These are phyloP conservation scores for Magnaporthiopsis rhizophila DNA, from an alignment of 2,329 filamentous ascomycete genomes.

Conservation along the genomic window DNA sequence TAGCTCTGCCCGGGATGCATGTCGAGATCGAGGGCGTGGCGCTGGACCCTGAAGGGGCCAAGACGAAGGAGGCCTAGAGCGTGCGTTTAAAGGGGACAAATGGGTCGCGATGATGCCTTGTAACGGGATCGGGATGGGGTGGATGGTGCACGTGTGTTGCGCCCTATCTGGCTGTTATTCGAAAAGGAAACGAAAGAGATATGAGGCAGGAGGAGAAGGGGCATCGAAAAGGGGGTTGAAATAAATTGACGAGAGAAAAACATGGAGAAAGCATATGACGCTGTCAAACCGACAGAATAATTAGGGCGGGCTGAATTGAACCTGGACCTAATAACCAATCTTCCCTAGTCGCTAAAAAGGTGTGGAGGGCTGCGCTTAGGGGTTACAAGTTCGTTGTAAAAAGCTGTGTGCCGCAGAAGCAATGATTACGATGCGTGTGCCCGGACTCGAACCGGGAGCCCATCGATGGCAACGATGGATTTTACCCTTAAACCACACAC, in stretches of 20 bases:
- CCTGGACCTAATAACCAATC: neutral
- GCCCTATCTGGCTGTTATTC: no score
- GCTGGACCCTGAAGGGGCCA: slow-evolving; percentile 28
- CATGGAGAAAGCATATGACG: neutral
- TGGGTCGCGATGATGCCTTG: no score
- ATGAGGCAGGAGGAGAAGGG: no score
- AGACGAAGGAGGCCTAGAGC: no score
- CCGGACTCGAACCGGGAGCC: slow-evolving; percentile 4
- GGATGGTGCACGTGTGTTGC: no score
- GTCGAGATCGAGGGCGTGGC: slow-evolving; percentile 52
- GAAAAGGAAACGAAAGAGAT: no score
- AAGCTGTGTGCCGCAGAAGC: neutral
- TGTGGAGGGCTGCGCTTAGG: no score
- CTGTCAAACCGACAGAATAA: neutral
- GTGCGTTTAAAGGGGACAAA: no score
- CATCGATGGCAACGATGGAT: slow-evolving; percentile 6
- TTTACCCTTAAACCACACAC: slow-evolving; percentile 7
- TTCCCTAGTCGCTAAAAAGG: no score
- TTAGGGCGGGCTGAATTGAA: neutral
- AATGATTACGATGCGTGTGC: neutral
- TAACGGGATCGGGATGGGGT: no score
- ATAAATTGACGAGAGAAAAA: neutral
- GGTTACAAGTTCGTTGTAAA: neutral
- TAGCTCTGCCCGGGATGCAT: slow-evolving; percentile 43
- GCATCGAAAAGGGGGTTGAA: no score